phyloP scores from a whole-genome alignment of 179 eudicot species.

The Heliamphora pulchella region DNA sequence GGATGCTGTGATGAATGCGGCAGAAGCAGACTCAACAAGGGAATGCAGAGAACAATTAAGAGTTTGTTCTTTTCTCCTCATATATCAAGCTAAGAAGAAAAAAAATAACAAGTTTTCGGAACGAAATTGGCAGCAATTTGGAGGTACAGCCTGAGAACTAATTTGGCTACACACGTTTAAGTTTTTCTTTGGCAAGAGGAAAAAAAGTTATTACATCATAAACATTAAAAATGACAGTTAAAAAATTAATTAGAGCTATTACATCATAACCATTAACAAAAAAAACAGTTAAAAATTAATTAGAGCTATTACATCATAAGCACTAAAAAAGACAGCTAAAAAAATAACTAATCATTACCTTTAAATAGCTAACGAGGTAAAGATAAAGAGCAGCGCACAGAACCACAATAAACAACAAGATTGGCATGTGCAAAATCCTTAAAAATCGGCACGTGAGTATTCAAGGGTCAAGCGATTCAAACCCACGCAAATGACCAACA shows the following conservation, averaged over 20 bases:
- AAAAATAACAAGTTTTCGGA: not conserved
- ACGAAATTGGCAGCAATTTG: not conserved
- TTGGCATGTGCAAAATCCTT: slow-evolving; percentile 6
- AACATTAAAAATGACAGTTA: no score
- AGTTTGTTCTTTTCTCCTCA: not conserved
- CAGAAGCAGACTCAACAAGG: not conserved
- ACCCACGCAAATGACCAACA: not conserved
- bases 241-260: no score
- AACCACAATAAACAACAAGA: not conserved
- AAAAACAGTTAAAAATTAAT: no score
- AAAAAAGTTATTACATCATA: no score
- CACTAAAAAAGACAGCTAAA: not conserved
- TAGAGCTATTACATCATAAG: not conserved
- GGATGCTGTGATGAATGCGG: no score
- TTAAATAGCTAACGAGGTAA: not conserved
- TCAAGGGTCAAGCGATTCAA: not conserved
- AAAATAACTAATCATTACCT: not conserved
- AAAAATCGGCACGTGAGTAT: not conserved
- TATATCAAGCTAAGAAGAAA: not conserved
- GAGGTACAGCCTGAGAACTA: not conserved
- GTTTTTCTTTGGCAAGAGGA: not conserved
- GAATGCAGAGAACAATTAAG: not conserved
- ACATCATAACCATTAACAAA: no score
- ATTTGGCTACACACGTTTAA: not conserved
- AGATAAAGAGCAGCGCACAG: no score